phyloP scores from a whole-genome alignment of 192 early-diverging fungal genomes.

The Fimicolochytrium jonesii region DNA sequence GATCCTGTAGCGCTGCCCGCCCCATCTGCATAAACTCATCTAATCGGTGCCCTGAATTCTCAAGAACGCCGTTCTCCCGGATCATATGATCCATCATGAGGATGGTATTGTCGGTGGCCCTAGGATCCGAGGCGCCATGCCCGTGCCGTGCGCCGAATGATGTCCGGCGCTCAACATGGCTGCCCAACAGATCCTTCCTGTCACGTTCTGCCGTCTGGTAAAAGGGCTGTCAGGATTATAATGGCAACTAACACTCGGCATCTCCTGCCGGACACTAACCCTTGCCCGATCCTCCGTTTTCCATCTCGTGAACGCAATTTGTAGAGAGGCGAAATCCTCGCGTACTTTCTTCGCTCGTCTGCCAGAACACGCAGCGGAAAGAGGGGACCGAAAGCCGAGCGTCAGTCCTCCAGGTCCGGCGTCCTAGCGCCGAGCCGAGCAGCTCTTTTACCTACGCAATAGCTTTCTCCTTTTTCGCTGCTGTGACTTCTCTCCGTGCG shows the following conservation, averaged over 20 bases:
- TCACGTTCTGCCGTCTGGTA: slow-evolving; percentile 18
- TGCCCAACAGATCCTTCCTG: slow-evolving; percentile 36
- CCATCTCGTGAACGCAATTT: slow-evolving; percentile 22
- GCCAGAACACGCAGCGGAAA: background rate
- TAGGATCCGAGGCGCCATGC: background rate
- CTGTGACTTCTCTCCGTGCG: slow-evolving; percentile 42
- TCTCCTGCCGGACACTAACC: no score
- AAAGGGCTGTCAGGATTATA: background rate
- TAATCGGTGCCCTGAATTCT: slow-evolving; percentile 15
- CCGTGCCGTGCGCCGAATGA: slow-evolving; percentile 1
- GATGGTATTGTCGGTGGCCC: slow-evolving; percentile 25
- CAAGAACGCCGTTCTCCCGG: slow-evolving; percentile 29
- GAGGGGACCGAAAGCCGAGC: background rate
- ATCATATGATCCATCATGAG: slow-evolving; percentile 39
- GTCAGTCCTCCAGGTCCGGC: background rate
- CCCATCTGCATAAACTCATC: slow-evolving; percentile 44
- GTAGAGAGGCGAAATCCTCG: slow-evolving; percentile 30
- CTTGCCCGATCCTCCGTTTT: slow-evolving; percentile 18
- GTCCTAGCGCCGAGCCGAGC: background rate
- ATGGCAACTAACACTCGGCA: background rate
- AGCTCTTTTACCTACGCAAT: slow-evolving; percentile 31
- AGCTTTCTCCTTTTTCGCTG: slow-evolving; percentile 44
- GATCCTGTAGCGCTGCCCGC: slow-evolving; percentile 35
- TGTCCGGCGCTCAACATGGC: slow-evolving; percentile 19
- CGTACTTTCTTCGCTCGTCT: slow-evolving; percentile 33